Base-by-base conservation (phyloP, 495 filamentous ascomycete genomes). In the Penicillium argentinense region DNA sequence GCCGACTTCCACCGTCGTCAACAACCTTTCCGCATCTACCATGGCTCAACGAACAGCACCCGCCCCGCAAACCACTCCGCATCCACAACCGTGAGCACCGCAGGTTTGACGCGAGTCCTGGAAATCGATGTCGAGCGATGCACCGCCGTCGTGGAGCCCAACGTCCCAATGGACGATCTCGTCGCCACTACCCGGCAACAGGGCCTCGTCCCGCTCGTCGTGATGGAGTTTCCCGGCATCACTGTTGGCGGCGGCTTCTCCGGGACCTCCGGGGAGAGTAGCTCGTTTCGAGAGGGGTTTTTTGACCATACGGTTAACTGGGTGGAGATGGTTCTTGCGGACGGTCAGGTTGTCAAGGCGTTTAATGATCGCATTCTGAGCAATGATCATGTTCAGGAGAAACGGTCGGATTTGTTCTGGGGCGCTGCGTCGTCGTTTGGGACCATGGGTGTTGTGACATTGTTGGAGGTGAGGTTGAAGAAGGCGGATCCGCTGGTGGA, bases 11-110 rank as follows among this genome's bases (percentile, higher is more conserved):
- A 81, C 65, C 64, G 79, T 13, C 69, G 73, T 13, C 66, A 73
- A 23, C 71, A 82, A 48, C 75, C 79, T 12, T 92, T 87, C 67
- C 81, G 87, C 42, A 89, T 92, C 66, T 81, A 71, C 65, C 87
- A 91, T 73, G 87, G 88, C 47, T 82, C 82, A 0, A 90, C 87
- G 23, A 91, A 90, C 66, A 84, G 75, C 61, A 91, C 86, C 13
- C 82, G 85, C 1, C 66, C 72, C 38, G 72, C 76, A 37, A 60
- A 60, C 17, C 60, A 60, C 38, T 73, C 73, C 7, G 66, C 86
- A 33, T 79, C 88, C 57, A 65, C 56, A 41, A 63, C 59, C n/a
- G 85, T 74, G 32, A 74, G 63, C 59, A 49, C 47, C 23, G 50
- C 53, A n/a, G 45, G 50, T 28, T 72, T 88, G 13, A 69, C 67